Evolutionary conservation across 805 yeast genomes (phyloP).

Genomic region (Metschnikowia kunwiensis): DNA sequence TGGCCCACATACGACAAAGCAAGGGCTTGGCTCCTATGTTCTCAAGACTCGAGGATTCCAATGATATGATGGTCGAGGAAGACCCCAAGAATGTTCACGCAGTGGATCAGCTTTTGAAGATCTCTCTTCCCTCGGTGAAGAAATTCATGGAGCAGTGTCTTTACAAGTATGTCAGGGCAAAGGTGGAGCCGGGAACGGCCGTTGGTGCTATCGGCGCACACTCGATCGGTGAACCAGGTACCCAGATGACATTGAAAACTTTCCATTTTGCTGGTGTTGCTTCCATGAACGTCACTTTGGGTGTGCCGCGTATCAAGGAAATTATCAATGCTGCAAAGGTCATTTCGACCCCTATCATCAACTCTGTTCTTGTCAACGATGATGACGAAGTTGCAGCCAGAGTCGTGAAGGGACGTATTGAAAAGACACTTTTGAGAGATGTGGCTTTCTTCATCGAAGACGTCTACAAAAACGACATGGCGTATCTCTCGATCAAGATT

Average conservation of each 20-base stretch:
- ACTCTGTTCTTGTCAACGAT: conserved; percentile 88
- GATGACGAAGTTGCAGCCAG: conserved; percentile 97
- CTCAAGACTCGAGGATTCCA: conserved; percentile 31
- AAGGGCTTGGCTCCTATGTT: conserved; percentile 48
- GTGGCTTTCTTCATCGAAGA: conserved; percentile 89
- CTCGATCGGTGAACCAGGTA: conserved; percentile 97
- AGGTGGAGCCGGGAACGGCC: conserved; percentile 98
- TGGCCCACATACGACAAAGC: conserved; percentile 56
- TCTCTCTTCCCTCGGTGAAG: conserved; percentile 56
- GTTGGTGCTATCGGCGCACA: conserved; percentile 99
- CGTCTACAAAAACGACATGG: conserved; percentile 77
- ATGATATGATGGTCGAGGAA: conserved; percentile 37
- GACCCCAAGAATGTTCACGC: conserved; percentile 32
- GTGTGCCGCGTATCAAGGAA: conserved; percentile 97
- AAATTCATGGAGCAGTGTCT: conserved; percentile 75
- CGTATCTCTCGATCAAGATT: conserved; percentile 75
- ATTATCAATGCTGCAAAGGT: conserved; percentile 95
- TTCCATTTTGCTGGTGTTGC: conserved; percentile 99
- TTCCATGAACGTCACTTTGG: conserved; percentile 91
- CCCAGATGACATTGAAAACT: conserved; percentile 95
- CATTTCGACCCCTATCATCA: conserved; percentile 94
- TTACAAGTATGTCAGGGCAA: conserved; percentile 78
- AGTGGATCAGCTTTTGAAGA: conserved; percentile 62
- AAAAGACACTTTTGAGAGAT: conserved; percentile 84
- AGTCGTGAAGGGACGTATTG: conserved; percentile 96